Percentiles rank a stretch among this genome's conserved stretches.
phyloP scores from a whole-genome alignment of 495 filamentous ascomycete species.

The Penicillium lividum region DNA sequence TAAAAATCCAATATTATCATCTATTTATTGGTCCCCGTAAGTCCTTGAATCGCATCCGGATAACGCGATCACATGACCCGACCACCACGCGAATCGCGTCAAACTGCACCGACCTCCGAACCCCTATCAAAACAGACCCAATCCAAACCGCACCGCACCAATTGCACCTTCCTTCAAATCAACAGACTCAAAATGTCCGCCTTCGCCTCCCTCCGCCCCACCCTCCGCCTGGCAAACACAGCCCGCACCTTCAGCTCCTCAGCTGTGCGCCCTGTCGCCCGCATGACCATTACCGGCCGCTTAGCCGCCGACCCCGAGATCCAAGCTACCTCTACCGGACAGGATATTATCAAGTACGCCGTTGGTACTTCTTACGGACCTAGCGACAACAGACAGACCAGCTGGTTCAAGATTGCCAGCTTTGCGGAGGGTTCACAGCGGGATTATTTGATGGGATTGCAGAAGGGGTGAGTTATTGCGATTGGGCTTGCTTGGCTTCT shows the following conservation, averaged over 20 bases:
- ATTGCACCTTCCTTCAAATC: neutral
- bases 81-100: constrained; percentile 3
- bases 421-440: constrained; percentile 63
- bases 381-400: constrained; percentile 63
- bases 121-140: neutral
- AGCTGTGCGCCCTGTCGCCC: constrained; percentile 46
- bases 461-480: constrained; percentile 70
- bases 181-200: constrained; percentile 46
- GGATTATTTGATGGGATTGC: constrained; percentile 64
- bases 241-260: constrained; percentile 62
- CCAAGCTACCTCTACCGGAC: constrained; percentile 61
- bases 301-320: constrained; percentile 72
- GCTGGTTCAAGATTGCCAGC: constrained; percentile 72
- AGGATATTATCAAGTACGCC: constrained; percentile 66
- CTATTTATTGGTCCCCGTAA: too few species aligned
- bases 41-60: neutral
- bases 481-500: neutral
- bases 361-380: constrained; percentile 61
- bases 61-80: neutral
- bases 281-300: constrained; percentile 74
- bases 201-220: constrained; percentile 45
- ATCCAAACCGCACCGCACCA: neutral
- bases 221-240: constrained; percentile 38
- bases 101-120: constrained; percentile 1
- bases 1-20: neutral